Conservation (phyloP, 345 rosid genomes). For the Psidium friedrichsthalianum region DNA sequence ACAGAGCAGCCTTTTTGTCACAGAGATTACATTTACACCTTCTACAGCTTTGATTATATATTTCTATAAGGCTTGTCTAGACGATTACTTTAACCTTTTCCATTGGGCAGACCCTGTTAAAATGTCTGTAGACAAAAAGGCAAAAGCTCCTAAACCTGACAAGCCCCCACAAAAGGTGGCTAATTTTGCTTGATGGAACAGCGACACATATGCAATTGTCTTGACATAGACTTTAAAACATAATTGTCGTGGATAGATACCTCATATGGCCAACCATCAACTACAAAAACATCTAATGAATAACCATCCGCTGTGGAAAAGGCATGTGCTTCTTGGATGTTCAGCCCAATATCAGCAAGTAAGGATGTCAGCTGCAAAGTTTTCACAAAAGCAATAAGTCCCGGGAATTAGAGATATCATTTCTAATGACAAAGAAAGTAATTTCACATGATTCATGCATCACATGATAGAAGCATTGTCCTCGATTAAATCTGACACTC, state of each 20-base stretch:
- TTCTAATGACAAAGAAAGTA: not conserved
- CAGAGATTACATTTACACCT: not conserved
- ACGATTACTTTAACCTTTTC: not conserved
- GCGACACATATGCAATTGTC: not conserved
- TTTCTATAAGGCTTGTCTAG: not conserved
- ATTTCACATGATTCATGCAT: not conserved
- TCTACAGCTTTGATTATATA: not conserved
- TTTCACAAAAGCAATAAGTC: not conserved
- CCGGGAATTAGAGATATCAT: not conserved
- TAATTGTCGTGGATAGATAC: slow-evolving; percentile 12
- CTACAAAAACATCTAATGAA: slow-evolving; percentile 96
- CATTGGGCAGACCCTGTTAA: not conserved
- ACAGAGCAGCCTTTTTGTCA: not conserved
- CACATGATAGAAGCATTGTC: not conserved
- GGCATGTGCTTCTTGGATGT: slow-evolving; percentile 97
- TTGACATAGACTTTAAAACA: not conserved
- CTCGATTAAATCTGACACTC: not conserved
- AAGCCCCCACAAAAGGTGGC: not conserved
- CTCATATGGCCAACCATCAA: slow-evolving; percentile 99
- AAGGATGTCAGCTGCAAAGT: slow-evolving; percentile 47
- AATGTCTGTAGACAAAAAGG: not conserved
- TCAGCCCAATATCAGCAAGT: slow-evolving; percentile 68
- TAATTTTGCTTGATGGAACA: not conserved
- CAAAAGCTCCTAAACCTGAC: not conserved
- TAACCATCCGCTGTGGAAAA: slow-evolving; percentile 91